Conservation (phyloP, 2,329 filamentous ascomycete species). For the Davidsoniella eucalypti region DNA sequence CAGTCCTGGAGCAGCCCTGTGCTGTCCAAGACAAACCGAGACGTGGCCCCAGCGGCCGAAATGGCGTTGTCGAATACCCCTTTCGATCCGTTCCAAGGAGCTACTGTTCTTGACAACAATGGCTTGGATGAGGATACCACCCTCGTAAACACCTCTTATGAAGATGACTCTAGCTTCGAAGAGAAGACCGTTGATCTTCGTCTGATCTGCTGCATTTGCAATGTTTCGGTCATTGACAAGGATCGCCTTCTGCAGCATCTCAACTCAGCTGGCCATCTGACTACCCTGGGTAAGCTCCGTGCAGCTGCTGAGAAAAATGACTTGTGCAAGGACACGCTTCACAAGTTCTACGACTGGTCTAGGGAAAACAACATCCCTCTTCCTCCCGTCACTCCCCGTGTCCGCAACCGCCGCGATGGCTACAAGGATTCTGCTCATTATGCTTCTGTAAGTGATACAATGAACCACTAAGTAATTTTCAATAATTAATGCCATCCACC, state of each 20-base stretch:
- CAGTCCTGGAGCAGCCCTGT: too few relatives aligned
- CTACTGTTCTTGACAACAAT: too few relatives aligned
- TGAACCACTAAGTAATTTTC: neutral
- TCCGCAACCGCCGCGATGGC: constrained; percentile 9
- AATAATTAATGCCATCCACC: neutral
- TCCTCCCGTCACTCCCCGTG: neutral
- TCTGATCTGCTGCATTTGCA: constrained; percentile 6
- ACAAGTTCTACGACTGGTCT: constrained; percentile 9
- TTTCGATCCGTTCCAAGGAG: too few relatives aligned
- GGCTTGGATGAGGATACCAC: constrained; percentile 7
- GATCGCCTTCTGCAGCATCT: constrained; percentile 1
- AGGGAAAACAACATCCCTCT: constrained; percentile 1
- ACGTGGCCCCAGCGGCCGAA: too few relatives aligned
- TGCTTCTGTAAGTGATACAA: constrained; percentile 4
- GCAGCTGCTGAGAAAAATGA: neutral
- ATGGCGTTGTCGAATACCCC: too few relatives aligned
- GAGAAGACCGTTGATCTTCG: neutral
- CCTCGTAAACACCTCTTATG: constrained; percentile 1
- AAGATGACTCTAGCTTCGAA: neutral
- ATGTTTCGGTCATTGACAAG: constrained; percentile 1
- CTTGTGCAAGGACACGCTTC: neutral
- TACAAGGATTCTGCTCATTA: constrained; percentile 8
- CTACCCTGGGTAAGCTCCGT: neutral
- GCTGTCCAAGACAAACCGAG: too few relatives aligned
- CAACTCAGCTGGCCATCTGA: neutral